A percentile compares a stretch with the other conserved stretches of the same genome.
These are phyloP conservation scores for Mycena vulgaris DNA, from an alignment of 768 basidiomycete genomes.

Conservation along the genomic window DNA sequence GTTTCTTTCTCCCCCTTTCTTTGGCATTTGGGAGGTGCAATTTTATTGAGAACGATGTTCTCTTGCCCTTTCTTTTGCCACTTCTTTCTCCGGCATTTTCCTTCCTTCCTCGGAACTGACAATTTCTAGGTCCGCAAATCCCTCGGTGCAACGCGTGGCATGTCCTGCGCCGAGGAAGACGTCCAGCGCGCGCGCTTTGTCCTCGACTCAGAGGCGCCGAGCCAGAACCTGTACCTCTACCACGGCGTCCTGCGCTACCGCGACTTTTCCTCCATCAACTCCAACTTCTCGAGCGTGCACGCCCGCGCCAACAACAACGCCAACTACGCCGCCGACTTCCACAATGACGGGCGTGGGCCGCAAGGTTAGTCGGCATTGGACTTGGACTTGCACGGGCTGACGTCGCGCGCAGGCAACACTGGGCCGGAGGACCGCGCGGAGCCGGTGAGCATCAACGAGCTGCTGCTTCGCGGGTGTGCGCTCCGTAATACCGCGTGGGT, in stretches of 20 bases:
- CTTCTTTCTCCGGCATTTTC: neutral
- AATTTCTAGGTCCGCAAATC: conserved; percentile 70
- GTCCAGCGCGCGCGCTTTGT: conserved; percentile 89
- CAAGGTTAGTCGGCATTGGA: neutral
- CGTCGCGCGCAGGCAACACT: neutral
- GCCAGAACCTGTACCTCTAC: conserved; percentile 93
- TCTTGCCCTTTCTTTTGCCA: no score
- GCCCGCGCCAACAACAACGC: conserved; percentile 22
- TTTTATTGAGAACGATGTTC: no score
- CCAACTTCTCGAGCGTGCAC: conserved; percentile 31
- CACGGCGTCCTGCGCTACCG: conserved; percentile 86
- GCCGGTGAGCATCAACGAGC: conserved; percentile 90
- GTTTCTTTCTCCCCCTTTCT: no score
- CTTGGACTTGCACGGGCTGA: neutral
- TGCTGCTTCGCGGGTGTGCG: conserved; percentile 92
- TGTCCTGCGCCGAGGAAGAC: conserved; percentile 87
- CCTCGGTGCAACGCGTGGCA: conserved; percentile 80
- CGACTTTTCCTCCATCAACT: conserved; percentile 29
- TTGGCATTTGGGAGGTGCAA: no score
- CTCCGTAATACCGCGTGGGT: conserved; percentile 94
- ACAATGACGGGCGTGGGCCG: neutral
- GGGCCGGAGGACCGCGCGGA: conserved; percentile 52
- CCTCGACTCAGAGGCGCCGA: conserved; percentile 94
- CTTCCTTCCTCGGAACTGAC: neutral
- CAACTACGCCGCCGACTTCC: conserved; percentile 23